These are phyloP conservation scores for Mycena latifolia DNA, from an alignment of 768 basidiomycete genomes.

Conservation along the genomic window DNA sequence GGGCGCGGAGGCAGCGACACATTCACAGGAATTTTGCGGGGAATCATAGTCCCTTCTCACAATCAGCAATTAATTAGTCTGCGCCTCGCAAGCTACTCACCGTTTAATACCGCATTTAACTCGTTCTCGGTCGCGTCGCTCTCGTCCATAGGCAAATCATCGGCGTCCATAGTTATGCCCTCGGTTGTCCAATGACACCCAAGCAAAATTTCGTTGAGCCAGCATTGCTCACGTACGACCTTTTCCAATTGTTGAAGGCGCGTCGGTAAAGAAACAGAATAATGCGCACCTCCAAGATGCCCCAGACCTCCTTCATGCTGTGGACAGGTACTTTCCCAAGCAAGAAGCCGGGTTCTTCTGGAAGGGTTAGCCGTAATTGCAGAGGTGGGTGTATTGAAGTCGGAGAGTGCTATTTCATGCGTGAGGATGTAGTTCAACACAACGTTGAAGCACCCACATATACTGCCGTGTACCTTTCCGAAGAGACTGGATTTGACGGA, in stretches of 20 bases:
- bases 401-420: constrained; percentile 68
- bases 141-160: constrained; percentile 45
- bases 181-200: constrained; percentile 76
- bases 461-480: constrained; percentile 75
- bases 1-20: constrained; percentile 65
- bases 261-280: background rate
- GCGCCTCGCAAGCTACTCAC: constrained; percentile 47
- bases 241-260: constrained; percentile 38
- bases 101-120: constrained; percentile 73
- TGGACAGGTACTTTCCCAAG: constrained; percentile 80
- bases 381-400: constrained; percentile 77
- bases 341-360: constrained; percentile 82
- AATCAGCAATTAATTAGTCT: constrained; percentile 11
- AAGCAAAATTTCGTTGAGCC: constrained; percentile 81
- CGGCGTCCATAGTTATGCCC: constrained; percentile 45
- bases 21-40: constrained; percentile 80
- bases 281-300: constrained; percentile 72
- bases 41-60: constrained; percentile 61
- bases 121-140: constrained; percentile 63
- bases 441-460: constrained; percentile 62
- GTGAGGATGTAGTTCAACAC: background rate
- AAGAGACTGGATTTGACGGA: constrained; percentile 56
- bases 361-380: constrained; percentile 72
- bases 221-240: constrained; percentile 87
- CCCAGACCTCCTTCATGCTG: constrained; percentile 81